A percentile compares a stretch with the other conserved stretches of the same genome.
Conservation (phyloP, 2,329 filamentous ascomycete species). For the Sclerotinia minor region DNA sequence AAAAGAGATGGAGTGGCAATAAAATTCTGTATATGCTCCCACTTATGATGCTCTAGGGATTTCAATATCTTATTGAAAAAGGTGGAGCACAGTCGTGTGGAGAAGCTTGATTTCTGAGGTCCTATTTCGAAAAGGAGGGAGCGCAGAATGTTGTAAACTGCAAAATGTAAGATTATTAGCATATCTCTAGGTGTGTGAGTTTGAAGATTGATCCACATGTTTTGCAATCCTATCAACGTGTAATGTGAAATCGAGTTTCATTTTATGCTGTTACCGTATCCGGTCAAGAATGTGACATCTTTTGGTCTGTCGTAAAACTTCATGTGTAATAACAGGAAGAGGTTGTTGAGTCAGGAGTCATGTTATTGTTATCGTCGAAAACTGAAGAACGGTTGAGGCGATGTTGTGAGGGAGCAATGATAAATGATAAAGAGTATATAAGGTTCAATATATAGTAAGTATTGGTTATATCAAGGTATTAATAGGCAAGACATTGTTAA, state of each 20-base stretch:
- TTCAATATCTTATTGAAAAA: background rate
- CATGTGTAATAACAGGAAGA: background rate
- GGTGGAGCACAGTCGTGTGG: background rate
- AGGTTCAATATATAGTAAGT: background rate
- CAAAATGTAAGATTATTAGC: background rate
- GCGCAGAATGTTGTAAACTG: background rate
- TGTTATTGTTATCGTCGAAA: background rate
- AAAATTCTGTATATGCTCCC: background rate
- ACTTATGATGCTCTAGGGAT: background rate
- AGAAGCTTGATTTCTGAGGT: background rate
- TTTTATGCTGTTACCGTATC: background rate
- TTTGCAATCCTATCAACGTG: background rate
- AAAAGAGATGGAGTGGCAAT: background rate
- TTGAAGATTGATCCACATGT: background rate
- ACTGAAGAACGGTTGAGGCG: background rate
- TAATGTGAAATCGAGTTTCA: background rate
- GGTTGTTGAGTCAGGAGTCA: background rate
- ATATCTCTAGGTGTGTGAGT: background rate
- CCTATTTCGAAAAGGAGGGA: background rate
- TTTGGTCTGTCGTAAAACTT: background rate
- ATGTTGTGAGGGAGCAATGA: background rate
- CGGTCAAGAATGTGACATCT: background rate
- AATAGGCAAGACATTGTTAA: background rate
- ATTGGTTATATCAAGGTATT: background rate
- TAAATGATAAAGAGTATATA: background rate